Conservation (phyloP, 352 stramenopile species). For the Globisporangium carolinianum region DNA sequence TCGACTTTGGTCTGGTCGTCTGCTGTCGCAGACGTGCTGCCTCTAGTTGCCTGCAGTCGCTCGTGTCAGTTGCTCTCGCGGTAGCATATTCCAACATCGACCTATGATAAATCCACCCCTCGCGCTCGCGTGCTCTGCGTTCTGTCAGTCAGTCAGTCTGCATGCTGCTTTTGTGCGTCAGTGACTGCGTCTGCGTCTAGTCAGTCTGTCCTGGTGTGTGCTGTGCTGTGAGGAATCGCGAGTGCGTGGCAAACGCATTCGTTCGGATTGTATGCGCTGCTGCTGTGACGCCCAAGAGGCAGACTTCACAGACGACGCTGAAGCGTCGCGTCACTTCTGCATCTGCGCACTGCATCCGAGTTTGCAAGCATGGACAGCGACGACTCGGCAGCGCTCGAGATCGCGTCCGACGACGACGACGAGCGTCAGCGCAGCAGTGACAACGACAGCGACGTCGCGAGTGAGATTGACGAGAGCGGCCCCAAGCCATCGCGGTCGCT, state of each 20-base stretch:
- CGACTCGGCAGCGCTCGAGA: conserved; percentile 60
- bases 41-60: conserved; percentile 13
- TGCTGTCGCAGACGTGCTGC: not conserved
- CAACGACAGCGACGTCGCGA: conserved; percentile 37
- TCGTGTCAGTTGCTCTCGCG: conserved; percentile 12
- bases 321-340: not conserved
- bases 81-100: conserved; percentile 47
- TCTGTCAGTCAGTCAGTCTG: not conserved
- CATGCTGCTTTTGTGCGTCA: no score
- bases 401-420: conserved; percentile 48
- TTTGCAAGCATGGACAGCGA: conserved; percentile 48
- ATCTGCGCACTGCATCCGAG: no score
- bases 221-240: no score
- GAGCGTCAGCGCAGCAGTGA: conserved; percentile 1
- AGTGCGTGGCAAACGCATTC: no score
- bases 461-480: conserved; percentile 45
- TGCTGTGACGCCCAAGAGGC: no score
- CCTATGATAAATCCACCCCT: conserved; percentile 36
- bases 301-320: not conserved
- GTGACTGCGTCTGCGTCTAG: no score
- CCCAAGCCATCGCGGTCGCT: not conserved
- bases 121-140: conserved; percentile 1
- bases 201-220: no score
- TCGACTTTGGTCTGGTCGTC: no score
- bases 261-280: no score